Base-by-base conservation (phyloP, 2,329 filamentous ascomycete genomes). In the Stylonectria norvegica region DNA sequence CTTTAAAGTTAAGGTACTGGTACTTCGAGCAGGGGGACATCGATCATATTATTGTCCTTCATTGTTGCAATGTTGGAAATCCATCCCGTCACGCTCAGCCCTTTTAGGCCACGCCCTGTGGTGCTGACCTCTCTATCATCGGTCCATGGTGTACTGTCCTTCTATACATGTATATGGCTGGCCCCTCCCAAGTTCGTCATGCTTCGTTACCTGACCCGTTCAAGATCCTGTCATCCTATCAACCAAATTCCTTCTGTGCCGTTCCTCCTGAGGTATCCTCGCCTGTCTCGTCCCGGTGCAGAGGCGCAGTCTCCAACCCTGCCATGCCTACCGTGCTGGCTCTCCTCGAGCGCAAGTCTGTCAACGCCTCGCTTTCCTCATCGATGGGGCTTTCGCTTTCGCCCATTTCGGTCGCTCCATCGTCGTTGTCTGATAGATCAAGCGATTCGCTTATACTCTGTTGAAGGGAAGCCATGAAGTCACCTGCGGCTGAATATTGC, bases 321-420 rank as follows among this genome's bases (percentile, higher is more conserved):
- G 61, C 67, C 33, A 64, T 62, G 34, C 64, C 63, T 34, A 78
- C 71, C 20, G 78, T 61, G 48, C 81, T 85, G 43, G 71, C 70
- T 43, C 80, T 70, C 52, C 76, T 64, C 3, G 77, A 73, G 18
- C 72, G 68, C 34, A 67, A 62, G 35, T 77, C 74, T 25, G 53
- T 56, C 16, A 83, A 64, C 15, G 75, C 71, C 57, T 83, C 78
- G 45, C 73, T 80, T 42, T 74, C 73, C 43, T 75, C 72, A 22
- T 73, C 74, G 33, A 73, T 67, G 3, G 57, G 52, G 20, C 69
- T 62, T 48, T 73, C 60, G n/a, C 64, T 57, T 7, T 61, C 66
- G 35, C 71, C 70, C 33, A 73, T 71, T 18, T 72, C 72, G 1
- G 28, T 59, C 19, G 57, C 51, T 2, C 53, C 60, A 5, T 51